Base-by-base conservation (phyloP, 2,329 filamentous ascomycete genomes). In the Ophiostoma pallidulum region DNA sequence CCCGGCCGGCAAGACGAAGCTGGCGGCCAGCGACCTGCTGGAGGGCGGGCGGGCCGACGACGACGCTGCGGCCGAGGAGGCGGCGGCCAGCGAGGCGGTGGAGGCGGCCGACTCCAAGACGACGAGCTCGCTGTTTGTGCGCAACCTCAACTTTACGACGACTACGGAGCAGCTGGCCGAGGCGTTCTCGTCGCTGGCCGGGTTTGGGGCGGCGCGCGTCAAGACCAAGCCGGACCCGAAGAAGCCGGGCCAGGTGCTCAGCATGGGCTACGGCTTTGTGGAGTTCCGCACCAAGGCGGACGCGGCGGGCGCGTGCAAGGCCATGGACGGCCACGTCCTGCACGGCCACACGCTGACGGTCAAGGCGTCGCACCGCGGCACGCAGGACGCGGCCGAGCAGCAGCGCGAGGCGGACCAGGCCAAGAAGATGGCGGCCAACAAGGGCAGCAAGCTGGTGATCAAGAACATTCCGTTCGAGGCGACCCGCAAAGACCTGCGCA, bases 391-490 rank as follows among this genome's bases (percentile, higher is more conserved):
- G 16, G 90, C 86, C 2, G 88, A 94, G 62, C 86, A 94, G 66
- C 79, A 86, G 55, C 80, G 84, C 54, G 84, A 83, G 56, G 84
- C 91, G 56, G 89, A 97, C 60, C 80, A 77, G 54, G 81, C 84
- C 43, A 94, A 89, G 73, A 94, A 91, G 66, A 69, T 78, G 43
- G 81, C 86, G 20, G 77, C 77, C 14, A 79, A 82, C 61, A 78
- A 80, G 56, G 53, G 53, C 43, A 96, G 90, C 41, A 97, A 97
- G 75, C 84, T 98, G 61, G 83, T 97, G 66, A 84, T 98, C 71
- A 98, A 97, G 74, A 98, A 98, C 71, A 70, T 98, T 66, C 91
- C 92, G 18, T 98, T 98, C 70, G 88, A 97, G 70, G 84, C 86
- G 41, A 84, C 82, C 46, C 96, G 95, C 72, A 92, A 94, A 65